phyloP scores from a whole-genome alignment of 176 grass and related monocot genomes.

The Ananas comosus region DNA sequence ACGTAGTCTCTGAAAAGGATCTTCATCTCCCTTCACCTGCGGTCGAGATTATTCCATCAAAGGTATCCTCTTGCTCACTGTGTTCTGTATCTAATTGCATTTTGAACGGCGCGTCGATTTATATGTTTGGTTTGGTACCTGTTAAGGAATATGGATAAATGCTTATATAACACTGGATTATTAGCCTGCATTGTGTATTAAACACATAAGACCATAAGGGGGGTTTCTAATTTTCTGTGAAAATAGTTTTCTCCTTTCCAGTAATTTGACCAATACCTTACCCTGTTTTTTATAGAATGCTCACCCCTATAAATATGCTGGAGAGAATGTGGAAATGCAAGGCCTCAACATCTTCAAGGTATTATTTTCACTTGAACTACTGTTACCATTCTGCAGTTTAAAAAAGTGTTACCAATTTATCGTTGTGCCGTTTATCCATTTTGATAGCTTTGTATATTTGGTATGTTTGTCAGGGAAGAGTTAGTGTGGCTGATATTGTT shows the following conservation, averaged over 20 bases:
- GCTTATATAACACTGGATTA: too few relatives aligned
- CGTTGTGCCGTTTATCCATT: not conserved
- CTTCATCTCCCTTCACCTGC: conserved; percentile 37
- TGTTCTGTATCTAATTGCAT: not conserved
- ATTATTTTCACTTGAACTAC: not conserved
- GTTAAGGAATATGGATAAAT: too few relatives aligned
- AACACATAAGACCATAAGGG: too few relatives aligned
- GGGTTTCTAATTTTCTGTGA: not conserved
- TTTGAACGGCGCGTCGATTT: not conserved
- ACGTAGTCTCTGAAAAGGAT: conserved; percentile 44
- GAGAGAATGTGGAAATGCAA: conserved; percentile 75
- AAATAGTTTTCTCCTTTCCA: conserved; percentile 2
- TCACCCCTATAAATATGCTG: conserved; percentile 81
- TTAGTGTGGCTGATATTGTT: conserved; percentile 63
- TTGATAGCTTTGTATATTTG: conserved; percentile 14
- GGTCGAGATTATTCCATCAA: conserved; percentile 56
- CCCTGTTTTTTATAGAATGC: conserved; percentile 42
- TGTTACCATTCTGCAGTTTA: not conserved
- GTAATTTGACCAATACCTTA: not conserved
- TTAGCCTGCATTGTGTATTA: too few relatives aligned
- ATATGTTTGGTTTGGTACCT: too few relatives aligned
- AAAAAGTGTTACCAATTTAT: too few relatives aligned
- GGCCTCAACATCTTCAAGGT: conserved; percentile 75
- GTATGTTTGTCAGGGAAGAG: conserved; percentile 37
- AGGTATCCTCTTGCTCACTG: conserved; percentile 15